Base-by-base conservation (phyloP, 2,329 filamentous ascomycete species). In the Mycosphaerella sp. region DNA sequence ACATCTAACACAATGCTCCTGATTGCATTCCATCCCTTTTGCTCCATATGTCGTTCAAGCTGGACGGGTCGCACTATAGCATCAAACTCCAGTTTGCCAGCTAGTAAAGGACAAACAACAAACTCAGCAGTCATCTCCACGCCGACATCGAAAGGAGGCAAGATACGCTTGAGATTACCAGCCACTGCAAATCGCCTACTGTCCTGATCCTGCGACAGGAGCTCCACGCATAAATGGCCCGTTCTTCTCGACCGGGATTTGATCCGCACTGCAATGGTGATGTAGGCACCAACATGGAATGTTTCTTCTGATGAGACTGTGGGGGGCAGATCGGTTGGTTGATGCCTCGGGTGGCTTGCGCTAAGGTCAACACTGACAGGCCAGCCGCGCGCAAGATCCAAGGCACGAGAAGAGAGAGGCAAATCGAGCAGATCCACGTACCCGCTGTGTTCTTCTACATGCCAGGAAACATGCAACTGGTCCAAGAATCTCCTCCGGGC, bases 31-130 rank as follows among this genome's bases (percentile, higher is more conserved):
- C 42, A 44, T 8, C 42, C 21, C 2, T 11, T 21, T 29, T 11
- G 17, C 11, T 21, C 42, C 26, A 26, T 10, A 17, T 44, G 17
- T 23, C 42, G 17, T 6, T 21, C 42, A 26, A 44, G 17, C 21
- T 44, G 42, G 6, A 55, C 60, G 12, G 58, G 53, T 12, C 56
- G 36, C 11, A 57, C 57, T 12, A 57, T 17, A 8, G 48, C 42
- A 6, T 60, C 59, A 3, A 65, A 10, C 11, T 59, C 58, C 43
- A 64, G n/a, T 9, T 34, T 48, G 8, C 63, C 63, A 7, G 50
- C 54, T 11, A 62, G 29, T 12, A 64, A 43, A 8, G 62, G 62
- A 52, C 62, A 64, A 2, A 65, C 21, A 2, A 61, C 55, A 34
- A 65, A 64, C 10, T 62, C 60, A 14, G 61, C 57, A 11, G 39